Evolutionary conservation across 2,329 filamentous ascomycete species (phyloP), one percentile per base, ranked within the genome.

Genomic region (Scytalidium lignicola): DNA sequence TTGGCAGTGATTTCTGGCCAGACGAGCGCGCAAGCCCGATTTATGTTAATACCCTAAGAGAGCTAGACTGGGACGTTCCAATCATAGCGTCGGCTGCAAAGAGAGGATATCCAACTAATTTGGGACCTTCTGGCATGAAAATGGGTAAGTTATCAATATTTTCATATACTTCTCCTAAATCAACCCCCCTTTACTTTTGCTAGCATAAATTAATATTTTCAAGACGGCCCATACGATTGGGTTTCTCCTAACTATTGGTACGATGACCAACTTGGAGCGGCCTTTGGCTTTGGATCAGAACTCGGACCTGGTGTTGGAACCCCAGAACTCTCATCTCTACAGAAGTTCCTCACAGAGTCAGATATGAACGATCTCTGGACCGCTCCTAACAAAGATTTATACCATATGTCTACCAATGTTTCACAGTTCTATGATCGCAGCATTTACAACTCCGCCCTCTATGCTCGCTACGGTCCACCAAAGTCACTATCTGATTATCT

Each of bases 201-300:
- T 37, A 15, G 19, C 28, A 20, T 43, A 12, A 15, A 28, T 17
- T 37, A 37, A 37, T 13, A 37, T 37, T 15, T 19, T 15, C 26
- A 13, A 49, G 73, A 77, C 0, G 82, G 82, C 0, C 82, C 82
- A 0, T 85, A 85, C 55, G 82, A 84, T 57, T 85, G 80, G 79
- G 78, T 82, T 0, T 78, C 82, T 0, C 81, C 81, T 0, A 81
- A 77, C 53, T 85, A 85, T 63, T 85, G 80, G 80, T 83, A 76
- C 53, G 73, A 75, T 42, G 62, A 71, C 49, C 63, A 72, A 43
- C 57, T 74, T 0, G 81, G 81, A 0, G 76, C 78, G 0, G 80
- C 80, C 0, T 83, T 80, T 55, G 81, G 82, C 0, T 85, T 85
- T 51, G 81, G 80, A 0, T 81, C 79, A 0, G 82, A 85, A 62